Base-by-base conservation (phyloP, 352 stramenopile species). In the Elongisporangium prolatum region DNA sequence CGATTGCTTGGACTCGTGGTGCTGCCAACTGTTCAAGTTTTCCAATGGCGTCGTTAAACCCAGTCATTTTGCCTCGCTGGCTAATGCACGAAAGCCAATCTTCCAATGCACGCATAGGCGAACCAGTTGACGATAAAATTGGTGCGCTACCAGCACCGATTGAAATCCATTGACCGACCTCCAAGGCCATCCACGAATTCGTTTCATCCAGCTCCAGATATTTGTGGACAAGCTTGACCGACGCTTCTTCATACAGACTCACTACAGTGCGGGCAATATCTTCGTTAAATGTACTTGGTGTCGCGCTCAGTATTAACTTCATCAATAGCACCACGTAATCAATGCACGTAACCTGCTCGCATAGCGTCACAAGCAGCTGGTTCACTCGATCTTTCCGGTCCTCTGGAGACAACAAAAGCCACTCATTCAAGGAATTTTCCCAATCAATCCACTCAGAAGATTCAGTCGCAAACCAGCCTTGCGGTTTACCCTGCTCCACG, bases 21-120 rank as follows among this genome's bases (percentile, higher is more conserved):
- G 68, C 75, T 34, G 77, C 62, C 13, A 67, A 70, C 40, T 79
- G 59, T 1, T 64, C 54, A 2, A 86, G 44, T 11, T 68, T 44
- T 44, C 5, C 34, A 44, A 44, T 17, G 34, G 34, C 10, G 1
- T 44, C 3, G 11, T 44, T 13, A 44, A 44, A 44, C 10, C 9
- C 34, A 44, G 10, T 17, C 34, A 44, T 44, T 13, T 44, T 17
- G 9, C 11, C 34, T 5, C 34, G 10, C 10, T 44, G 34, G 11
- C 34, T 11, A 44, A 44, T 17, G 34, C 11, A 17, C 34, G 34
- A 44, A 44, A 44, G 34, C 34, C 34, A 44, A 44, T 44, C 34
- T 44, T 44, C 34, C 1, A 44, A 13, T 2, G 10, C 34, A 2
- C 1, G 34, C 34, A 17, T 9, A 44, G 34, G 11, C 34, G 34